Evolutionary conservation across 2,329 filamentous ascomycete genomes (phyloP).

Genomic region (Colletotrichum endophyticum): DNA sequence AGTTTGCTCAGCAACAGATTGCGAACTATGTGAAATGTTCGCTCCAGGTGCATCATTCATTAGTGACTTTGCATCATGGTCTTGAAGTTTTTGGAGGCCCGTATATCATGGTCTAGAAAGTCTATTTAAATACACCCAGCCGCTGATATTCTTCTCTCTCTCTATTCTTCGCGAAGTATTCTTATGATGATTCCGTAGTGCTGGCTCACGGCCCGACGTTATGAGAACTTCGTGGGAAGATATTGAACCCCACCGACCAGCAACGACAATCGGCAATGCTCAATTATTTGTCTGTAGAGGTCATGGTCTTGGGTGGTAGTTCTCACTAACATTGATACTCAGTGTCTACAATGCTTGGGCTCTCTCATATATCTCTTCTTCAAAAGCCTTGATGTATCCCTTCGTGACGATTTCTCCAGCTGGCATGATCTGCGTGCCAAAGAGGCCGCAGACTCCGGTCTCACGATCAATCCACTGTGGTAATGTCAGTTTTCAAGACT

Average conservation of each 20-base stretch:
- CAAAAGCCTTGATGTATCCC: slow-evolving; percentile 37
- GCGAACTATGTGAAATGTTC: background rate
- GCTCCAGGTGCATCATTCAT: background rate
- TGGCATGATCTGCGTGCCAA: slow-evolving; percentile 45
- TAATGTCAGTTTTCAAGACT: background rate
- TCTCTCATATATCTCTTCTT: slow-evolving; percentile 41
- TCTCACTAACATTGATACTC: background rate
- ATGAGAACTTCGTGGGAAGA: background rate
- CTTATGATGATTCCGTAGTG: background rate
- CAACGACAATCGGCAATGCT: background rate
- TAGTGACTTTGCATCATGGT: background rate
- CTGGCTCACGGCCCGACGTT: background rate
- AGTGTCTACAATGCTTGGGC: background rate
- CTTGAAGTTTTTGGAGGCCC: no score
- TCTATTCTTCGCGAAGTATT: background rate
- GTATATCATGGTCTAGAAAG: background rate
- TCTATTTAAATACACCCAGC: background rate
- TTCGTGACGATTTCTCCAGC: slow-evolving; percentile 39
- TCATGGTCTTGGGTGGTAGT: background rate
- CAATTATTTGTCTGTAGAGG: background rate
- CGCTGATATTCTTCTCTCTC: background rate
- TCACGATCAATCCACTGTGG: slow-evolving; percentile 34
- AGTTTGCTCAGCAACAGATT: background rate
- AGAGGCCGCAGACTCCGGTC: slow-evolving; percentile 42
- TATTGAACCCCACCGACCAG: background rate